phyloP scores from a whole-genome alignment of 768 basidiomycete species.

The Suillus bovinus region DNA sequence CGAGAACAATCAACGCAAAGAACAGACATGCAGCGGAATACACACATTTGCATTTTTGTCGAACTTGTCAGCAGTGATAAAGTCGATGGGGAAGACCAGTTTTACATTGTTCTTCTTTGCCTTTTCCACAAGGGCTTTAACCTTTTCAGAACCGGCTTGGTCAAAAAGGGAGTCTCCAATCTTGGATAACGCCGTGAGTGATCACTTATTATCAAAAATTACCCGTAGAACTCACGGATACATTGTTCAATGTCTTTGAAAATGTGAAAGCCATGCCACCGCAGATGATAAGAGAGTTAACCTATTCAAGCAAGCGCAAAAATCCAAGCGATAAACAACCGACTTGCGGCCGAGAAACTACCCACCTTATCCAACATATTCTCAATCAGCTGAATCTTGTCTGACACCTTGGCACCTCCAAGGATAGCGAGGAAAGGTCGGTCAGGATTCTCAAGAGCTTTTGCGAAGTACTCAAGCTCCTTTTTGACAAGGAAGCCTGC shows the following conservation, averaged over 20 bases:
- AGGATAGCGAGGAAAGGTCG: conserved; percentile 97
- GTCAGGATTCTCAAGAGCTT: conserved; percentile 93
- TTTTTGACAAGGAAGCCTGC: conserved; percentile 98
- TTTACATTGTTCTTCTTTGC: conserved; percentile 91
- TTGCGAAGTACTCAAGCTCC: conserved; percentile 98
- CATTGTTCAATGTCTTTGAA: conserved; percentile 87
- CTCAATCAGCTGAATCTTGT: conserved; percentile 98
- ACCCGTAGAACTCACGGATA: conserved; percentile 50
- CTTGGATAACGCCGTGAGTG: conserved; percentile 37
- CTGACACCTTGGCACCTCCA: conserved; percentile 97
- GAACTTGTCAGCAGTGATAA: conserved; percentile 93
- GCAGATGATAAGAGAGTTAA: conserved; percentile 93
- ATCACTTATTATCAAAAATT: neutral
- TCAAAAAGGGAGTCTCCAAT: conserved; percentile 97
- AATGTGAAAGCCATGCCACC: conserved; percentile 99
- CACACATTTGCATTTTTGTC: conserved; percentile 84
- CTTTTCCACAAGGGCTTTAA: conserved; percentile 81
- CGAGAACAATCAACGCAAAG: conserved; percentile 5
- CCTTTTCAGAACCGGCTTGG: conserved; percentile 84
- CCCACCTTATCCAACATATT: conserved; percentile 97
- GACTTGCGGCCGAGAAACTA: conserved; percentile 2
- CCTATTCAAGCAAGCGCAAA: conserved; percentile 43
- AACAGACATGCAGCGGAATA: neutral
- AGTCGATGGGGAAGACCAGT: conserved; percentile 94
- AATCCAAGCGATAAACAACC: neutral